Evolutionary conservation across 192 early-diverging fungal genomes (phyloP).

Genomic region (Coemansia sp.): DNA sequence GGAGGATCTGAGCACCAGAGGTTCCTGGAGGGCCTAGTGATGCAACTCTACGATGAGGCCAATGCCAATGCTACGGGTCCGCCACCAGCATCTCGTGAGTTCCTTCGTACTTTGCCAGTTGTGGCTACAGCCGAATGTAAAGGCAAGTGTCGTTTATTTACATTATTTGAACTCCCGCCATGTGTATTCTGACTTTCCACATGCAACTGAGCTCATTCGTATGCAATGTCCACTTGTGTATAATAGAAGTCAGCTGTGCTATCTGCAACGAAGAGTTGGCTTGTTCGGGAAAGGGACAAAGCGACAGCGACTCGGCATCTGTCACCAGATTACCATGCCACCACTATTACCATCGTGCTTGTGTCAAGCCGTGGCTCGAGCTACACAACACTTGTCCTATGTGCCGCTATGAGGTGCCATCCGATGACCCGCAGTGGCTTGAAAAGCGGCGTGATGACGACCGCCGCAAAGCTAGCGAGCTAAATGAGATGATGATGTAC

Average conservation of each 20-base stretch:
- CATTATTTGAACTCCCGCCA: not conserved
- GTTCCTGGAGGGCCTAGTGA: conserved; percentile 47
- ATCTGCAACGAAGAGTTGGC: conserved; percentile 40
- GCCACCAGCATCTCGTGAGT: conserved; percentile 53
- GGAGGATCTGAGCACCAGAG: conserved; percentile 37
- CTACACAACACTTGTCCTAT: conserved; percentile 59
- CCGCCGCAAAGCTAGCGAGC: conserved; percentile 19
- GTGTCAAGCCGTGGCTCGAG: conserved; percentile 56
- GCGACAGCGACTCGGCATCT: not conserved
- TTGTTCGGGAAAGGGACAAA: not conserved
- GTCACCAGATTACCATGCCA: conserved; percentile 45
- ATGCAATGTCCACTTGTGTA: not conserved
- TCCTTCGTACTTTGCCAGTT: conserved; percentile 38
- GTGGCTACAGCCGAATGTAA: conserved; percentile 19
- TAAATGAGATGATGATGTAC: conserved; percentile 54
- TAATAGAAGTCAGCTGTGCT: conserved; percentile 28
- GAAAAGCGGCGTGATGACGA: conserved; percentile 49
- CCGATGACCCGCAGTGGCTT: conserved; percentile 54
- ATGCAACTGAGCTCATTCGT: not conserved
- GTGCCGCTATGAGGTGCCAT: conserved; percentile 53
- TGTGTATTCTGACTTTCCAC: not conserved
- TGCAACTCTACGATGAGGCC: conserved; percentile 51
- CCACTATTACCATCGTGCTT: conserved; percentile 43
- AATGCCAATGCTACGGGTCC: conserved; percentile 39
- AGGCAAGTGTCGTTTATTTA: conserved; percentile 13